Percentiles rank a stretch among this genome's conserved stretches.
Evolutionary conservation across 768 basidiomycete species (phyloP).

Genomic region (Podaxis mareebaensis): DNA sequence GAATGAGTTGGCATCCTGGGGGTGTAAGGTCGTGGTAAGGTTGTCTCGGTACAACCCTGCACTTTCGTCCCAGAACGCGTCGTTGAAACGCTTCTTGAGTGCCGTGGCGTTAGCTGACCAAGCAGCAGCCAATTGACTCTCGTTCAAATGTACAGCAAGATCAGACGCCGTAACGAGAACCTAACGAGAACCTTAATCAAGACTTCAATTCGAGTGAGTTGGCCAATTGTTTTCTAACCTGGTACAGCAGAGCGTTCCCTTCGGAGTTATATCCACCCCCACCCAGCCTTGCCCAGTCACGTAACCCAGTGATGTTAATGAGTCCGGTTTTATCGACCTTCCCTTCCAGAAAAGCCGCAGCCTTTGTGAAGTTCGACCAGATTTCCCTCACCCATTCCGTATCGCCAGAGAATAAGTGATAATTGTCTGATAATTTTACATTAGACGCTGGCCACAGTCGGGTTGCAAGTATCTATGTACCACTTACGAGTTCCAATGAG

Average conservation of each 20-base stretch:
- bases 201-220: not conserved
- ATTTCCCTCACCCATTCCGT: constrained; percentile 45
- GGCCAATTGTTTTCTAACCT: constrained; percentile 27
- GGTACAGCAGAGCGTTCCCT: constrained; percentile 55
- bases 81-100: constrained; percentile 50
- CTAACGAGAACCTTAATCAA: constrained; percentile 27
- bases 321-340: constrained; percentile 51
- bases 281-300: constrained; percentile 59
- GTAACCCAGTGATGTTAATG: constrained; percentile 55
- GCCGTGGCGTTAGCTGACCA: constrained; percentile 48
- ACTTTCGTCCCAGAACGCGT: constrained; percentile 49
- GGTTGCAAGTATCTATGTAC: not conserved
- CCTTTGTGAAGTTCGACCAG: constrained; percentile 60
- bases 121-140: constrained; percentile 31
- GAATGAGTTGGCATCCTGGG: constrained; percentile 61
- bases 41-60: constrained; percentile 58
- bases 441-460: not conserved
- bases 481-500: constrained; percentile 52
- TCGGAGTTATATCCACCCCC: constrained; percentile 58
- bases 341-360: constrained; percentile 51
- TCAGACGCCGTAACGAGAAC: constrained; percentile 47
- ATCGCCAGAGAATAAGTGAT: constrained; percentile 57
- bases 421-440: constrained; percentile 42
- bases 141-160: constrained; percentile 42
- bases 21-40: constrained; percentile 48